Evolutionary conservation across 1,284 basidiomycete species (phyloP).

Genomic region (Trametes pubescens): DNA sequence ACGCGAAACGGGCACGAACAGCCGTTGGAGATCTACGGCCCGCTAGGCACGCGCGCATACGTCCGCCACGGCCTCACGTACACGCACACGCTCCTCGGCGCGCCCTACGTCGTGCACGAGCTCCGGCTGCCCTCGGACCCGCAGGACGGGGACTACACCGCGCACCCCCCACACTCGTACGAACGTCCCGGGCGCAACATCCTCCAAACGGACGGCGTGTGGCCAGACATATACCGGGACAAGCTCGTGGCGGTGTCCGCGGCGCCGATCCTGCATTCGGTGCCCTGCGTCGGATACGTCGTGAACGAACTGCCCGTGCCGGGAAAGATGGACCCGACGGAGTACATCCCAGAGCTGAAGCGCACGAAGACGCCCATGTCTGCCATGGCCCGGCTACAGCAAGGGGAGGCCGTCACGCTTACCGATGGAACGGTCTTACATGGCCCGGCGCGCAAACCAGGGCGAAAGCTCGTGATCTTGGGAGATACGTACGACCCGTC

Average conservation of each 20-base stretch:
- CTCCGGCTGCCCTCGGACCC: constrained; percentile 72
- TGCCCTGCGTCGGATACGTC: constrained; percentile 87
- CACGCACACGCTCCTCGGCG: constrained; percentile 75
- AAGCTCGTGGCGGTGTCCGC: constrained; percentile 77
- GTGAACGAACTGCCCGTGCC: constrained; percentile 80
- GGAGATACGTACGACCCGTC: constrained; percentile 87
- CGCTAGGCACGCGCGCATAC: constrained; percentile 85
- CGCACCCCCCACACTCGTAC: constrained; percentile 54
- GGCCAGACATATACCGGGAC: constrained; percentile 74
- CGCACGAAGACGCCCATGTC: constrained; percentile 79
- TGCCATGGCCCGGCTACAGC: constrained; percentile 74
- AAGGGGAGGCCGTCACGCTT: constrained; percentile 73
- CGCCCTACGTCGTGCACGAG: constrained; percentile 91
- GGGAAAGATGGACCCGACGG: constrained; percentile 74
- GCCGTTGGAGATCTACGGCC: constrained; percentile 90
- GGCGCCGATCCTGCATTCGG: constrained; percentile 84
- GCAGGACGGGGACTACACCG: constrained; percentile 54
- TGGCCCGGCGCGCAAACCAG: constrained; percentile 73
- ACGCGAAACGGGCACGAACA: constrained; percentile 13
- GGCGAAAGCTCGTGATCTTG: constrained; percentile 80
- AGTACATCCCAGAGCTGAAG: constrained; percentile 70
- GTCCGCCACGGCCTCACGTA: constrained; percentile 77
- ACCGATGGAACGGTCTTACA: constrained; percentile 80
- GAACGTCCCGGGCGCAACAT: constrained; percentile 81
- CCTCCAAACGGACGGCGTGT: constrained; percentile 65